phyloP scores from a whole-genome alignment of 139 green algal genomes.

The Astrephomene gubernaculifera region DNA sequence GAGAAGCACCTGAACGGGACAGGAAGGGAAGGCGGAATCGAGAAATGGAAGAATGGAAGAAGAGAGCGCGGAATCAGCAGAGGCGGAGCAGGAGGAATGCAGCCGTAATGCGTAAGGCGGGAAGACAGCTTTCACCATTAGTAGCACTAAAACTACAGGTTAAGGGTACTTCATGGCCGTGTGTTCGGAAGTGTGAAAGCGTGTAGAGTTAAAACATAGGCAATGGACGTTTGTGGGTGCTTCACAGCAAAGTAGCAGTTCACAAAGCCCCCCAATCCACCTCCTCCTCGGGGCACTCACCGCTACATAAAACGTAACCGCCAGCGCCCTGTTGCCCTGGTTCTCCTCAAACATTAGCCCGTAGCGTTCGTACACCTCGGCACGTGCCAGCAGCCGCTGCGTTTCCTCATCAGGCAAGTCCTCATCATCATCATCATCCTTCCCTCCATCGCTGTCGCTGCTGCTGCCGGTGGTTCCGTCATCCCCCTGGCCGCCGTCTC shows the following conservation, averaged over 20 bases:
- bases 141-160: too few species aligned
- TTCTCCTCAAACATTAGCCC: conserved; percentile 35
- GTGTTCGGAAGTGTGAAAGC: too few species aligned
- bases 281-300: background rate
- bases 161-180: too few species aligned
- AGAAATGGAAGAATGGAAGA: background rate
- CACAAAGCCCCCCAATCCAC: too few species aligned
- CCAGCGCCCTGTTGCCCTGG: conserved; percentile 13
- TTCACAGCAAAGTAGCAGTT: too few species aligned
- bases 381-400: background rate
- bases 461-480: background rate
- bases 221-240: too few species aligned
- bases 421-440: background rate
- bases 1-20: conserved; percentile 13
- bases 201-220: too few species aligned
- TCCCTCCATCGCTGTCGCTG: background rate
- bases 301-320: conserved; percentile 22
- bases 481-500: background rate
- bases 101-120: too few species aligned
- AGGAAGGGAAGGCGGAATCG: background rate
- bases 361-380: conserved; percentile 31
- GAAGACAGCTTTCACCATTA: too few species aligned
- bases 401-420: background rate
- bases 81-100: too few species aligned
- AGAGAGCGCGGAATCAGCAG: background rate